Evolutionary conservation across 306 rosid species (phyloP).

Genomic region (Medicago lupulina): DNA sequence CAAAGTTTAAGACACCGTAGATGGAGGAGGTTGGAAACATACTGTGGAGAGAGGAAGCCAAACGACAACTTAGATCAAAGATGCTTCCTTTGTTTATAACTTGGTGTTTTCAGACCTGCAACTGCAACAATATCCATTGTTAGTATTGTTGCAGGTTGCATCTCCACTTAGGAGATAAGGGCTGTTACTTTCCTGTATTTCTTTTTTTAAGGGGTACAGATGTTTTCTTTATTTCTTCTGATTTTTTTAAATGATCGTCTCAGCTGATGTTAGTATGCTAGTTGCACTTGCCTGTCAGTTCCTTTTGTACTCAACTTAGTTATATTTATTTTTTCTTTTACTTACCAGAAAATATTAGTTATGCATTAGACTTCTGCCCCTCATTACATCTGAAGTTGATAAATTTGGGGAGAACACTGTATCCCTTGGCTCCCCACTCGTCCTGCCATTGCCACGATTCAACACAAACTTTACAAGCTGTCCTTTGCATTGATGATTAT

Average conservation of each 20-base stretch:
- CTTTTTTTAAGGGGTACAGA: not conserved
- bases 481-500: slow-evolving; percentile 28
- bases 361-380: not conserved
- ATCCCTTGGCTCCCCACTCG: not conserved
- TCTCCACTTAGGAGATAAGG: not conserved
- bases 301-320: not conserved
- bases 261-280: not conserved
- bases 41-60: not conserved
- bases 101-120: not conserved
- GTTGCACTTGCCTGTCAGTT: not conserved
- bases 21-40: not conserved
- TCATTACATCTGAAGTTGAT: not conserved
- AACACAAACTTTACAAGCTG: slow-evolving; percentile 35
- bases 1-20: not conserved
- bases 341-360: not conserved
- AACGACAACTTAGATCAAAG: not conserved
- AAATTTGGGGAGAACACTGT: not conserved
- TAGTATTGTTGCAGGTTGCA: not conserved
- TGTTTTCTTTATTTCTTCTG: not conserved
- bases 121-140: not conserved
- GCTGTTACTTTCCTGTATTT: not conserved
- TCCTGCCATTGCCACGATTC: not conserved
- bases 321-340: not conserved
- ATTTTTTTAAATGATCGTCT: not conserved
- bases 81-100: not conserved